Base-by-base conservation (phyloP, 768 basidiomycete species). In the Tylopilus felleus region DNA sequence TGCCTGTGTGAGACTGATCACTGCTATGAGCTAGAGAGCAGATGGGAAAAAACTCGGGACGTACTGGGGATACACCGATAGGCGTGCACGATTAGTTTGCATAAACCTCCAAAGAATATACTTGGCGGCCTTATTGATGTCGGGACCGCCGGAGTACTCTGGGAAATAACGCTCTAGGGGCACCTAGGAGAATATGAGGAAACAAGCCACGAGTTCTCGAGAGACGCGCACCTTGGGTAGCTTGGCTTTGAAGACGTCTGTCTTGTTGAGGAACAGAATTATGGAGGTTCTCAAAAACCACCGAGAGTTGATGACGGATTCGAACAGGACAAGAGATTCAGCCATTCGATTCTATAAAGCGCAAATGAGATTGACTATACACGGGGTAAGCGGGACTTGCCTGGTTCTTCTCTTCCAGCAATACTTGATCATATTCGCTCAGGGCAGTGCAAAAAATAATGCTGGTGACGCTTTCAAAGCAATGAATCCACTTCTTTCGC, bases 71-170 rank as follows among this genome's bases (percentile, higher is more conserved):
- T 95, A 97, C 19, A 97, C 89, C 53, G 86, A 92, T 60, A 95
- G 71, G 48, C 85, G 71, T 50, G 90, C 90, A 21, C 88, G 74
- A 61, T 95, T 96, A 51, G 89, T 86, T 70, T 96, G 91, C 79
- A 93, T 94, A 63, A 96, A 98, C 63, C 89, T 76, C 94, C 93
- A 97, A 35, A 98, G 75, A 49, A 98, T 93, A 59, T 92, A 96
- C 62, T 94, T 93, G 0, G 93, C 92, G 2, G 92, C 93, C 70
- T 95, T 95, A 74, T 93, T 94, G 69, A 95, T 90, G 63, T 95
- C 90, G 4, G 85, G 71, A 5, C 92, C 92, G 29, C 91, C 91
- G 1, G 89, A 88, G 69, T 95, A 95, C 64, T 94, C 93, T 5
- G 90, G 84, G 69, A 93, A 94, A 67, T 87, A 88, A 40, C 75